Base-by-base conservation (phyloP, 2,329 filamentous ascomycete genomes). In the Orbilia oligospora region DNA sequence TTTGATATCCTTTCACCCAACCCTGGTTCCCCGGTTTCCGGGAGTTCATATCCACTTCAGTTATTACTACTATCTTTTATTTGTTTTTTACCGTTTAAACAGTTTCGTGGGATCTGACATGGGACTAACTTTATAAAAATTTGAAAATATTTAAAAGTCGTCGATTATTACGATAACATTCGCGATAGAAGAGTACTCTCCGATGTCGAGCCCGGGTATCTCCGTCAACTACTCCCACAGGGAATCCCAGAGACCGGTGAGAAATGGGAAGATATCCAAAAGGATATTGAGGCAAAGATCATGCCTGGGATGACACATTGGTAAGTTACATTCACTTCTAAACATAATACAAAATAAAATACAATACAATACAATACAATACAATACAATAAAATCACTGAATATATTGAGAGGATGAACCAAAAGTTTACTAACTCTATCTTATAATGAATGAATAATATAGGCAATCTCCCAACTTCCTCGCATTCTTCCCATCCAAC, bases 261-360 rank as follows among this genome's bases (percentile, higher is more conserved):
- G 87, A 86, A 88, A 83, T 97, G 94, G 93, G 85, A 87, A 22
- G 87, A 89, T 66, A 97, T 98, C 83, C 92, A 93, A 82, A 87
- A 89, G 72, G 95, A 98, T 83, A 90, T 98, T 65, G 91, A 94
- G 82, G 86, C 88, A 53, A 93, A 96, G 83, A 97, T 98, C 83
- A 90, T 97, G 83, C 95, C 95, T 0, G 95, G 95, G 5, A 87
- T 98, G 69, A 97, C 95, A 0, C 95, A 97, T 85, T 98, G 95
- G 88, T 88, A 83, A 53, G 83, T 72, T 22, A 18, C 4, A 3
- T 14, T 51, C 36, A 46, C 22, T n/a, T 24, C n/a, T 30, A 30
- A 30, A 30, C 30, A 8, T 8, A 30, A 30, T 8, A 30, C n/a
- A n/a, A n/a, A n/a, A n/a, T n/a, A n/a, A n/a, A n/a, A n/a, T n/a